Evolutionary conservation across 805 yeast species (phyloP).

Genomic region (Sugiyamaella mastotermitis): DNA sequence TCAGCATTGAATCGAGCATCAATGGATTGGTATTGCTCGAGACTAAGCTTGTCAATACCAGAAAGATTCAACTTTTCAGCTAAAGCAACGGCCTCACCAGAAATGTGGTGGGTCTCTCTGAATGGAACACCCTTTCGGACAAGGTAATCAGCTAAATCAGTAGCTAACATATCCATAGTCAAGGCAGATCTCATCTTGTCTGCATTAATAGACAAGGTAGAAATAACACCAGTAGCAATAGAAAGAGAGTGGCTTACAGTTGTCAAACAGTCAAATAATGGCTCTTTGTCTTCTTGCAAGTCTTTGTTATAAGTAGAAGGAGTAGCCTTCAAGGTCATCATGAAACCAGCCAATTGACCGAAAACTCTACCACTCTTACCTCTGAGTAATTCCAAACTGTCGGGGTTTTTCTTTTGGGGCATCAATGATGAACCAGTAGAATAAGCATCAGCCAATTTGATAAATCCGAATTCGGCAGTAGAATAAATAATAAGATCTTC

Average conservation of each 20-base stretch:
- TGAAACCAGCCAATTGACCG: constrained; percentile 90
- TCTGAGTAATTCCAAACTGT: constrained; percentile 86
- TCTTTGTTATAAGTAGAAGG: constrained; percentile 98
- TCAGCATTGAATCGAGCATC: constrained; percentile 78
- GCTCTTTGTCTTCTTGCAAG: constrained; percentile 98
- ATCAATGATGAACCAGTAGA: constrained; percentile 97
- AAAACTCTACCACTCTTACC: constrained; percentile 97
- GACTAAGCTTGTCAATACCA: constrained; percentile 80
- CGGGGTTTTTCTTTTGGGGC: constrained; percentile 99
- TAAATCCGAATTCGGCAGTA: constrained; percentile 94
- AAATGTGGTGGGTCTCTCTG: constrained; percentile 97
- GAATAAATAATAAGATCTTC: constrained; percentile 96
- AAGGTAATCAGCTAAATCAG: constrained; percentile 95
- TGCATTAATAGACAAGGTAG: constrained; percentile 70
- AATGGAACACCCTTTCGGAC: constrained; percentile 98
- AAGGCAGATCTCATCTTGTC: constrained; percentile 80
- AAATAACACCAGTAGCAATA: constrained; percentile 94
- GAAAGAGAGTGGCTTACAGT: constrained; percentile 92
- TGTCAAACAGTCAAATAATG: constrained; percentile 83
- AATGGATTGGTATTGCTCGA: constrained; percentile 72
- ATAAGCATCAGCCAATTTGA: constrained; percentile 92
- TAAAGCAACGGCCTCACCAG: constrained; percentile 91
- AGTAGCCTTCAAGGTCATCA: constrained; percentile 94
- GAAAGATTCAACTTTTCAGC: constrained; percentile 75
- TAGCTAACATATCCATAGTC: constrained; percentile 98